Conservation (phyloP, 768 basidiomycete genomes). For the Boletales sp. region DNA sequence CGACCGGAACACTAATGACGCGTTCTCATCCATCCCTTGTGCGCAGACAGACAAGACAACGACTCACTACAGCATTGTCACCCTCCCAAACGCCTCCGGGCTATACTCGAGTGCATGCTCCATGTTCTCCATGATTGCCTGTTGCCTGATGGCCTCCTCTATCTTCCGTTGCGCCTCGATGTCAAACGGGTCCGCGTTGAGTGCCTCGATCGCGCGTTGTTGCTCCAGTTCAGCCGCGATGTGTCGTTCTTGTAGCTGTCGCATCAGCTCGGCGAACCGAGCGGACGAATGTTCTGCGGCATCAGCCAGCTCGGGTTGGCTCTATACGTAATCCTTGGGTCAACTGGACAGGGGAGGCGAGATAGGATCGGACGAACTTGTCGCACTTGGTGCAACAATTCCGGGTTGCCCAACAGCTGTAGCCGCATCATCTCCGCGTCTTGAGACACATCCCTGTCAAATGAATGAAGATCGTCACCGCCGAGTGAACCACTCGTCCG, state of each 20-base stretch:
- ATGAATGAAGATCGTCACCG: neutral
- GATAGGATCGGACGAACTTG: constrained; percentile 39
- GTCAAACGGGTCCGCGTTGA: constrained; percentile 89
- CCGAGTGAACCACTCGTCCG: neutral
- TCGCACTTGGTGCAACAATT: constrained; percentile 69
- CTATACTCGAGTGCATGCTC: constrained; percentile 91
- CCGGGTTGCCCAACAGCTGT: constrained; percentile 81
- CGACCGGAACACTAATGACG: constrained; percentile 69
- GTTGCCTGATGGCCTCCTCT: constrained; percentile 87
- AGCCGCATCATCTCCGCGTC: constrained; percentile 91
- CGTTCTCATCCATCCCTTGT: neutral
- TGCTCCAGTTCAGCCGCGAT: constrained; percentile 49
- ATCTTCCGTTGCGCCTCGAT: constrained; percentile 90
- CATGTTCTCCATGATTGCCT: constrained; percentile 89
- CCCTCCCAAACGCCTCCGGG: constrained; percentile 90
- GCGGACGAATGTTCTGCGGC: constrained; percentile 67
- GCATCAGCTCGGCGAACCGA: constrained; percentile 72
- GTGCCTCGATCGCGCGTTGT: constrained; percentile 57
- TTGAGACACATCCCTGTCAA: constrained; percentile 59
- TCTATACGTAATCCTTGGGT: constrained; percentile 35
- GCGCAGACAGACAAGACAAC: neutral
- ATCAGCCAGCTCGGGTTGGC: constrained; percentile 75
- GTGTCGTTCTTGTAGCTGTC: constrained; percentile 57
- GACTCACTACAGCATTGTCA: constrained; percentile 94
- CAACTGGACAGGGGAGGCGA: neutral